Base-by-base conservation (phyloP, 306 rosid genomes). In the Styphnolobium japonicum region DNA sequence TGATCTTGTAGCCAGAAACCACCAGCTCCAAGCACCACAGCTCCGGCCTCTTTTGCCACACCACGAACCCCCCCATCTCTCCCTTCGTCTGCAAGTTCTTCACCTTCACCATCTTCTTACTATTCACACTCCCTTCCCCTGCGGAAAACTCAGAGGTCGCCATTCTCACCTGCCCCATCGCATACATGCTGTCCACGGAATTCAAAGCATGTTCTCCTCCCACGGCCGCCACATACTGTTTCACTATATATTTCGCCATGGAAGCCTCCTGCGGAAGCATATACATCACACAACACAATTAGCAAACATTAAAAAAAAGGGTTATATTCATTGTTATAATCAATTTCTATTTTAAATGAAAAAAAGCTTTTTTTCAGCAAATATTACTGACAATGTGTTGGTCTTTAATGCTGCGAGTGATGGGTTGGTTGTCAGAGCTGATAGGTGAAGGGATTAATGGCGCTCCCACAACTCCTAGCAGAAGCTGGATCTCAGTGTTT, bases 121-220 rank as follows among this genome's bases (percentile, higher is more conserved):
- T 70, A 33, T 67, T 85, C 77, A 70, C 72, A 61, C 79, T 34
- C 71, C 83, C 88, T 68, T 92, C 96, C 11, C 97, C 96, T 4
- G 82, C 52, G 1, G 71, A 67, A 72, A 94, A 89, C 85, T 94
- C 98, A 3, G 93, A 80, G 3, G 96, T 85, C 19, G 31, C 88
- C 97, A 94, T 92, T 66, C 78, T 92, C 88, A 94, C 98, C 67
- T 92, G 90, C 56, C 98, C 98, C 94, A 94, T 92, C 0, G 98
- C 98, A 52, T 92, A 94, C 98, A 94, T 90, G 78, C 97, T 94
- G 0, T 88, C 94, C 18, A 92, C 85, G 0, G 91, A 77, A 22
- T 86, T 83, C 87, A 94, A 72, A 14, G 89, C 94, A 6, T 79
- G 75, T 29, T 94, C 98, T 77, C 98, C 98, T 37, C 97, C 98